Evolutionary conservation across 345 rosid species (phyloP).

Genomic region (Combretum micranthum): DNA sequence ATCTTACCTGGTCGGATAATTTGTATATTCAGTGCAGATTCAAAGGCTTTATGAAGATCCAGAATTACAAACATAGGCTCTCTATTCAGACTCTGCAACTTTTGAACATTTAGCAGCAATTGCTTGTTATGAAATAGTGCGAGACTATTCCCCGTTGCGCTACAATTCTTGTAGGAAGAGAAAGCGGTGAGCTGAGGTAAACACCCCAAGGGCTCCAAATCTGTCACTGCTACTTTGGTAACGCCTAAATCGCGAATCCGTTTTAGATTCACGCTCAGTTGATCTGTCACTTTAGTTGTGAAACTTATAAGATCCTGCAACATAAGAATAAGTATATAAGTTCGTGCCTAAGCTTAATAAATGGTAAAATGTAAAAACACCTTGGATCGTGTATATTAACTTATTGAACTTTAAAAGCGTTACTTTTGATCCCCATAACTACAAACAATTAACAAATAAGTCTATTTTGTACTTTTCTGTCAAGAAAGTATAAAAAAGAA

Average conservation of each 20-base stretch:
- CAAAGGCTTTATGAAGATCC: constrained; percentile 26
- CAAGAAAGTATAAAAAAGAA: no score
- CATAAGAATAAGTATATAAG: neutral
- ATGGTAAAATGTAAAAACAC: no score
- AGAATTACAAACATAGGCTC: constrained; percentile 8
- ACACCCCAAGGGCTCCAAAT: constrained; percentile 24
- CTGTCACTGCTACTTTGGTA: constrained; percentile 19
- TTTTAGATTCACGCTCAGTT: constrained; percentile 20
- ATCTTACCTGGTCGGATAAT: neutral
- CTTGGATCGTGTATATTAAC: no score
- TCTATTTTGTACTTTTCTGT: no score
- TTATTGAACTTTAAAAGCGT: no score
- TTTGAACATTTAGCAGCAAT: constrained; percentile 10
- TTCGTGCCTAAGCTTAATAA: no score
- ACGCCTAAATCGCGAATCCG: constrained; percentile 27
- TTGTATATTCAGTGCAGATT: constrained; percentile 14
- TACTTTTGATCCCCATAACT: no score
- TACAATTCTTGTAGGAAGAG: constrained; percentile 23
- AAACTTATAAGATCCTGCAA: constrained; percentile 16
- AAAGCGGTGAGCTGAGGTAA: constrained; percentile 18
- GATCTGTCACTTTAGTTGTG: constrained; percentile 7
- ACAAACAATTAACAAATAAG: no score
- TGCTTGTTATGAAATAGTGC: constrained; percentile 23
- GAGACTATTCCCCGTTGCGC: constrained; percentile 12
- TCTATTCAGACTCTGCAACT: constrained; percentile 10